Evolutionary conservation across 1,139 yeast genomes (phyloP).

Genomic region (Protomyces arabidopsidicola): DNA sequence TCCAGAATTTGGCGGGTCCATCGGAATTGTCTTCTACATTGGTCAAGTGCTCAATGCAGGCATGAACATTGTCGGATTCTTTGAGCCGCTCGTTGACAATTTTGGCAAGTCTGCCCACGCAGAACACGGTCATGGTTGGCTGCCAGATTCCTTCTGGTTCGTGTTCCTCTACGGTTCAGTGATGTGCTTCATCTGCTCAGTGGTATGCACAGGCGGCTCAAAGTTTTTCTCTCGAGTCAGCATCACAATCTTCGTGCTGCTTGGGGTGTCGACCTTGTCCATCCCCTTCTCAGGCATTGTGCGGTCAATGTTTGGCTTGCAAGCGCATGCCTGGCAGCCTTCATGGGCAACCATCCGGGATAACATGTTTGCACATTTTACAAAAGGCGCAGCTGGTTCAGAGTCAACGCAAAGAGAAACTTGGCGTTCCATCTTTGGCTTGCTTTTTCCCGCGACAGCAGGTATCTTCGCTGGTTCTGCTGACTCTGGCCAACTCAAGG

Average conservation of each 20-base stretch:
- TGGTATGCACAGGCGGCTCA: constrained; percentile 77
- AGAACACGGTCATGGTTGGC: constrained; percentile 35
- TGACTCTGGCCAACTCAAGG: constrained; percentile 90
- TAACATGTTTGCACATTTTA: constrained; percentile 72
- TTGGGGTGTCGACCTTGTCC: constrained; percentile 69
- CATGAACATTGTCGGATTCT: constrained; percentile 72
- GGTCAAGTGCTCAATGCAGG: constrained; percentile 75
- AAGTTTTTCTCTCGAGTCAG: constrained; percentile 81
- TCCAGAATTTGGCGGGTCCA: constrained; percentile 82
- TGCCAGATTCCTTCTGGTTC: constrained; percentile 47
- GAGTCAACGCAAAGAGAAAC: constrained; percentile 61
- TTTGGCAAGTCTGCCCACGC: constrained; percentile 58
- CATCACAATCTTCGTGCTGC: constrained; percentile 60
- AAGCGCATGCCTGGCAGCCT: constrained; percentile 60
- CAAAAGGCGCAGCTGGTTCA: constrained; percentile 81
- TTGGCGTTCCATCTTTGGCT: constrained; percentile 81
- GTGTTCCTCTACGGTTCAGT: constrained; percentile 60
- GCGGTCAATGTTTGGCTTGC: constrained; percentile 51
- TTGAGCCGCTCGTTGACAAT: constrained; percentile 65
- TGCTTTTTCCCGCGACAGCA: constrained; percentile 95
- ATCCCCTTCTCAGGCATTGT: constrained; percentile 73
- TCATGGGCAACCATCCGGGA: constrained; percentile 37
- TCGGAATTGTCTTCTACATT: constrained; percentile 69
- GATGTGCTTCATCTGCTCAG: constrained; percentile 65
- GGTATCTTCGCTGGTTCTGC: constrained; percentile 99